Percentiles rank a stretch among this genome's conserved stretches.
These are phyloP conservation scores for Cryphonectria carpinicola DNA, from an alignment of 2,329 filamentous ascomycete species.

Conservation along the genomic window DNA sequence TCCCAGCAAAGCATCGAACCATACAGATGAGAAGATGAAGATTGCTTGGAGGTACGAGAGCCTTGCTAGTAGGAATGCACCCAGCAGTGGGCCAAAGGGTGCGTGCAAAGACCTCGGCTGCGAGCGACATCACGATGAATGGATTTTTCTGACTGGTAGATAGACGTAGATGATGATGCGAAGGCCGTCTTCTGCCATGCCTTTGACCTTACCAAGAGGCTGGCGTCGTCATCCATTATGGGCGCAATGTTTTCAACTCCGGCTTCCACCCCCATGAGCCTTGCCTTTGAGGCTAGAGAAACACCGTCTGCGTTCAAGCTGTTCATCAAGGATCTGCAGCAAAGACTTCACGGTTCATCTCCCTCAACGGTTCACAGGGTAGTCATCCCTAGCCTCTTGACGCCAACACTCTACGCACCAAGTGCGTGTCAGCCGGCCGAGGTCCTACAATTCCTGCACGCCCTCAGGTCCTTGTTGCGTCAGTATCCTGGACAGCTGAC, in stretches of 20 bases:
- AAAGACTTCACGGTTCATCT: constrained; percentile 60
- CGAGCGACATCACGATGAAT: constrained; percentile 30
- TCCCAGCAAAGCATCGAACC: constrained; percentile 11
- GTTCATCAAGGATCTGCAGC: constrained; percentile 64
- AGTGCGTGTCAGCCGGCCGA: constrained; percentile 70
- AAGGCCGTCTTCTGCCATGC: constrained; percentile 66
- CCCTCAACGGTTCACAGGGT: constrained; percentile 74
- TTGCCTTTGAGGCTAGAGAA: constrained; percentile 31
- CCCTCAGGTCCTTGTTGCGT: constrained; percentile 74
- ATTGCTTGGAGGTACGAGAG: constrained; percentile 98
- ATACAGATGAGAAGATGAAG: constrained; percentile 81
- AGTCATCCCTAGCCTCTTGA: constrained; percentile 82
- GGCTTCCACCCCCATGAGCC: constrained; percentile 47
- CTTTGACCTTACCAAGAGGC: constrained; percentile 71
- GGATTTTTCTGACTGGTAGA: constrained; percentile 21
- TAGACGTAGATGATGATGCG: constrained; percentile 31
- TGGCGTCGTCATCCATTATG: constrained; percentile 53
- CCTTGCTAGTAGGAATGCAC: constrained; percentile 60
- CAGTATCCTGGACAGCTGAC: constrained; percentile 68
- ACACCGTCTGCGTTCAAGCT: constrained; percentile 60
- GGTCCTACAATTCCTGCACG: constrained; percentile 80
- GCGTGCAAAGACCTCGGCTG: constrained; percentile 28
- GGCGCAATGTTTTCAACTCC: constrained; percentile 57
- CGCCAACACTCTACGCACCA: constrained; percentile 80
- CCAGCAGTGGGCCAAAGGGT: constrained; percentile 27